Evolutionary conservation across 208 protist genomes (phyloP).

Genomic region (Kentomonas sorsogonicus): DNA sequence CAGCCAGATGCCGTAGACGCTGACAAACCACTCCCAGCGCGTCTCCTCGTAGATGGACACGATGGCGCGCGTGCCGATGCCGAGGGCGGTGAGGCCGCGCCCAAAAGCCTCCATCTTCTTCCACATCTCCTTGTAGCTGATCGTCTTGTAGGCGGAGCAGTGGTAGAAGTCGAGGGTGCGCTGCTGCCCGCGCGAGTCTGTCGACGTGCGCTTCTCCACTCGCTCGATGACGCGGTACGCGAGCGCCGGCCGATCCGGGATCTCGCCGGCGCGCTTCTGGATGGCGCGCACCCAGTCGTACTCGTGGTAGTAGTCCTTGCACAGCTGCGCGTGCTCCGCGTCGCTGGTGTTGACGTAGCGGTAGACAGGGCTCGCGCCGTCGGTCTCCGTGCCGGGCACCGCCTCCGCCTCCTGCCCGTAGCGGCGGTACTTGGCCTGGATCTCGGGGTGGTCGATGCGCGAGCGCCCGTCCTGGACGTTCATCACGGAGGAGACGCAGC

Average conservation of each 20-base stretch:
- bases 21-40: slow-evolving; percentile 70
- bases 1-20: slow-evolving; percentile 63
- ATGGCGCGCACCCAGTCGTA: slow-evolving; percentile 29
- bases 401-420: slow-evolving; percentile 27
- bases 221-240: slow-evolving; percentile 48
- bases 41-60: slow-evolving; percentile 74
- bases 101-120: slow-evolving; percentile 39
- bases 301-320: slow-evolving; percentile 31
- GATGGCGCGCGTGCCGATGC: slow-evolving; percentile 16
- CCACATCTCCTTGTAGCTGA: slow-evolving; percentile 50
- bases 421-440: slow-evolving; percentile 20
- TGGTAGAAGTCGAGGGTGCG: slow-evolving; percentile 40
- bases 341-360: slow-evolving; percentile 26
- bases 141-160: slow-evolving; percentile 23
- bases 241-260: slow-evolving; percentile 26
- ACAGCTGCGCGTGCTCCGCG: slow-evolving; percentile 25
- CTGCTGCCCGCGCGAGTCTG: slow-evolving; percentile 22
- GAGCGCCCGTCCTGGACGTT: slow-evolving; percentile 25
- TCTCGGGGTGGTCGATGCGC: slow-evolving; percentile 25
- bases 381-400: slow-evolving; percentile 25
- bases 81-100: slow-evolving; percentile 34
- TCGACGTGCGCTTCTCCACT: slow-evolving; percentile 37
- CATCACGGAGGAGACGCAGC: slow-evolving; percentile 41
- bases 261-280: slow-evolving; percentile 15
- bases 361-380: slow-evolving; percentile 36